phyloP scores from a whole-genome alignment of 306 rosid genomes.

The Ormosia emarginata region DNA sequence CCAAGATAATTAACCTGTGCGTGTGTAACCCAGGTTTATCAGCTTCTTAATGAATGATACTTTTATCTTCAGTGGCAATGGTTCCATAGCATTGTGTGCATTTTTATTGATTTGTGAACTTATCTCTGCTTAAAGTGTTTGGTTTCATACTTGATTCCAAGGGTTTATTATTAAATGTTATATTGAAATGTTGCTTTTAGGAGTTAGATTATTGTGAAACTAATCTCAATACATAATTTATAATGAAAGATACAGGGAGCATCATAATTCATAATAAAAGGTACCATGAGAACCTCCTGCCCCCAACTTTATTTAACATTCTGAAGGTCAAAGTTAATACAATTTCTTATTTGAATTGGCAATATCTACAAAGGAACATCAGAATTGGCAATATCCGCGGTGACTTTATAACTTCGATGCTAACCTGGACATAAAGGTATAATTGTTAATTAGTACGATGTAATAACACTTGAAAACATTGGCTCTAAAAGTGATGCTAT shows the following conservation, averaged over 20 bases:
- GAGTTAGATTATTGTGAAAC: not conserved
- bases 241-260: not conserved
- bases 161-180: not conserved
- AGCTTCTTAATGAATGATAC: not conserved
- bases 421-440: conserved; percentile 42
- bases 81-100: not conserved
- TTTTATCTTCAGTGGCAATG: not conserved
- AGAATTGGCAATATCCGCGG: conserved; percentile 45
- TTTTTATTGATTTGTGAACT: not conserved
- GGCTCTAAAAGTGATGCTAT: not conserved
- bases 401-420: conserved; percentile 65
- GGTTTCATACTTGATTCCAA: not conserved
- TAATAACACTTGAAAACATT: not conserved
- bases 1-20: not conserved
- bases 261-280: not conserved
- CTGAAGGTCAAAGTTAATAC: not conserved
- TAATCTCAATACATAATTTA: not conserved
- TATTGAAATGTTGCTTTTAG: not conserved
- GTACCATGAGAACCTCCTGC: not conserved
- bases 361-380: conserved; percentile 59
- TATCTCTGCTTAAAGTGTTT: not conserved
- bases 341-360: conserved; percentile 8
- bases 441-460: not conserved
- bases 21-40: not conserved
- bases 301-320: conserved; percentile 1